phyloP scores from a whole-genome alignment of 208 protist species.

The Leishmania tropica region DNA sequence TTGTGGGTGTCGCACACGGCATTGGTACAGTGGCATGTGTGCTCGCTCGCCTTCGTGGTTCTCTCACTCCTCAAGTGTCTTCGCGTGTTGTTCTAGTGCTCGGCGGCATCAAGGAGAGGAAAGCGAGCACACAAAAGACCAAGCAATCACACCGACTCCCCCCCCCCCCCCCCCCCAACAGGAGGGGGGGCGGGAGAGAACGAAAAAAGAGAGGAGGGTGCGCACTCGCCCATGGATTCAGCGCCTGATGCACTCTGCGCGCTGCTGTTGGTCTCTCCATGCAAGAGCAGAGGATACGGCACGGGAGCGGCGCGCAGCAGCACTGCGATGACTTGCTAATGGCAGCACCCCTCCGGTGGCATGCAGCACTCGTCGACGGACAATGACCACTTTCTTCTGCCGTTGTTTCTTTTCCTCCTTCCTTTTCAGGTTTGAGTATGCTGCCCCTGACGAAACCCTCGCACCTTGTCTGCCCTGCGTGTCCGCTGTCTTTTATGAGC shows the following conservation, averaged over 20 bases:
- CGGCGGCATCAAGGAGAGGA: background rate
- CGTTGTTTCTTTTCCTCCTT: background rate
- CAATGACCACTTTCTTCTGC: background rate
- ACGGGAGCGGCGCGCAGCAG: background rate
- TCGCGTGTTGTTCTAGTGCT: slow-evolving; percentile 1
- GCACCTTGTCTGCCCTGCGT: background rate
- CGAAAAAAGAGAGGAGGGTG: background rate
- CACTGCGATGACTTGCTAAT: background rate
- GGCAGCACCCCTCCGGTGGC: background rate
- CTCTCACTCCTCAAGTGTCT: slow-evolving; percentile 30
- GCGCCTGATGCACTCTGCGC: background rate
- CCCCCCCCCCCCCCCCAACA: background rate
- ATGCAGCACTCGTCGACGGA: background rate
- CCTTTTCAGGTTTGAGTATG: background rate
- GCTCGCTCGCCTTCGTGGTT: slow-evolving; percentile 32
- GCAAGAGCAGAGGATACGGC: slow-evolving; percentile 10
- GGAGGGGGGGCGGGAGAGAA: background rate
- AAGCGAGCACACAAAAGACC: background rate
- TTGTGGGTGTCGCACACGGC: slow-evolving; percentile 52
- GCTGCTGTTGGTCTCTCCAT: background rate
- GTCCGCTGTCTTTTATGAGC: background rate
- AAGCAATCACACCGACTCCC: background rate
- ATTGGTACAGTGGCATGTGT: slow-evolving; percentile 63
- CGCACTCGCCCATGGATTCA: background rate
- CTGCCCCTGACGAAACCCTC: background rate